Percentiles rank a stretch among this genome's conserved stretches.
phyloP scores from a whole-genome alignment of 1,284 basidiomycete species.

The Apiotrichum laibachii region DNA sequence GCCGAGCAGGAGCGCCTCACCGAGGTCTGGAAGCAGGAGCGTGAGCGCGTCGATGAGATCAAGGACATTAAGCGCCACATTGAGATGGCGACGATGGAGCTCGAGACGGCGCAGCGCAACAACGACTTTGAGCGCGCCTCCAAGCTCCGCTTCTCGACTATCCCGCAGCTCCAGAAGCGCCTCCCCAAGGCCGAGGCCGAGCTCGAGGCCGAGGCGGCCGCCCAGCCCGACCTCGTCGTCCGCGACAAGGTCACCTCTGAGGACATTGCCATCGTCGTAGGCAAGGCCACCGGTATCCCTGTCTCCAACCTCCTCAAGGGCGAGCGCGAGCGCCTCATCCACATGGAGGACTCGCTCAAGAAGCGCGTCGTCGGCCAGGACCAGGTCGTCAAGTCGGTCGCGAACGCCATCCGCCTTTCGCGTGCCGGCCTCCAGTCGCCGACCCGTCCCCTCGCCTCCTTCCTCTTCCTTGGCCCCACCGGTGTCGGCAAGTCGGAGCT shows the following conservation, averaged over 20 bases:
- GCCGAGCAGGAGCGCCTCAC: conserved; percentile 63
- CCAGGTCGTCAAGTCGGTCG: conserved; percentile 72
- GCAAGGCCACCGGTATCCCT: conserved; percentile 87
- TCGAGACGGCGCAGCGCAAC: conserved; percentile 82
- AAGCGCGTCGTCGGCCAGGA: conserved; percentile 84
- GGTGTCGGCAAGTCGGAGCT: conserved; percentile 75
- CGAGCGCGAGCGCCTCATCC: conserved; percentile 83
- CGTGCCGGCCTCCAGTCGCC: conserved; percentile 84
- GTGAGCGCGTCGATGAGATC: conserved; percentile 68
- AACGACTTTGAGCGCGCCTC: conserved; percentile 80
- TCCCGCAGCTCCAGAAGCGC: conserved; percentile 74
- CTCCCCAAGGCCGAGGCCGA: conserved; percentile 62
- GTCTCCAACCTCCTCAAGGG: conserved; percentile 84
- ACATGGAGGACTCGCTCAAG: conserved; percentile 79
- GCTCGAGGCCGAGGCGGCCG: conserved; percentile 56
- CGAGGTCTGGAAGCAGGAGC: conserved; percentile 72
- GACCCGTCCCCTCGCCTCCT: conserved; percentile 82
- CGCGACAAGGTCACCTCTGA: conserved; percentile 83
- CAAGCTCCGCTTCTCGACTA: conserved; percentile 73
- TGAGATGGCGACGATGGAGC: conserved; percentile 78
- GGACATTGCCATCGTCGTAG: conserved; percentile 84
- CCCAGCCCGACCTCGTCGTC: conserved; percentile 61
- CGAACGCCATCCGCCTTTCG: conserved; percentile 84
- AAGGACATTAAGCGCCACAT: conserved; percentile 72
- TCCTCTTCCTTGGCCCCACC: conserved; percentile 84